Percentiles rank a stretch among this genome's conserved stretches.
Conservation (phyloP, 1,284 basidiomycete genomes). For the Cryptococcus sp. region DNA sequence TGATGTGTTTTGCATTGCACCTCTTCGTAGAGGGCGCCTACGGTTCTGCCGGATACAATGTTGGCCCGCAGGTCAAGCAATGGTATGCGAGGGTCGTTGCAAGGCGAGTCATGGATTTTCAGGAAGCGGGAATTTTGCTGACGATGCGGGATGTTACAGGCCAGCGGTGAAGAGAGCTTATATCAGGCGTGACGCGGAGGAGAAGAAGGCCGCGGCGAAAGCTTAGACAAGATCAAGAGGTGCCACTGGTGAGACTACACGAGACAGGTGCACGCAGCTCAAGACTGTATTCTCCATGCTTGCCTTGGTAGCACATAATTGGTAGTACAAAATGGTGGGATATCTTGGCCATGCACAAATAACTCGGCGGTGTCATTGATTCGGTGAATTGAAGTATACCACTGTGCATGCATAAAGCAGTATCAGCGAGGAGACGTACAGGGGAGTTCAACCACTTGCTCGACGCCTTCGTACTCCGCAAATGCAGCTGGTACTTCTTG, state of each 20-base stretch:
- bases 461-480: slow-evolving; percentile 68
- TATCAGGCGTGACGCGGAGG: slow-evolving; percentile 26
- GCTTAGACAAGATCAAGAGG: too few relatives aligned
- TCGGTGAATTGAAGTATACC: too few relatives aligned
- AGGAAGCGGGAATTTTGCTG: too few relatives aligned
- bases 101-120: slow-evolving; percentile 15
- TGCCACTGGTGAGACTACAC: too few relatives aligned
- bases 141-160: too few relatives aligned
- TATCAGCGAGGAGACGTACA: neutral
- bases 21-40: slow-evolving; percentile 22
- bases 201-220: slow-evolving; percentile 27
- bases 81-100: slow-evolving; percentile 28
- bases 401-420: too few relatives aligned
- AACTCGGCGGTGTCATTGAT: too few relatives aligned
- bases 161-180: slow-evolving; percentile 26
- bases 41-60: slow-evolving; percentile 19
- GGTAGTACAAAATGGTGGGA: too few relatives aligned
- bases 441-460: slow-evolving; percentile 71
- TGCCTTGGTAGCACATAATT: too few relatives aligned
- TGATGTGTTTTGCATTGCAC: slow-evolving; percentile 38
- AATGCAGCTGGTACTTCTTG: slow-evolving; percentile 69
- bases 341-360: too few relatives aligned
- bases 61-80: slow-evolving; percentile 21
- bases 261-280: too few relatives aligned
- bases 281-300: too few relatives aligned